phyloP scores from a whole-genome alignment of 495 filamentous ascomycete genomes.

The Penicillium cosmopolitanum region DNA sequence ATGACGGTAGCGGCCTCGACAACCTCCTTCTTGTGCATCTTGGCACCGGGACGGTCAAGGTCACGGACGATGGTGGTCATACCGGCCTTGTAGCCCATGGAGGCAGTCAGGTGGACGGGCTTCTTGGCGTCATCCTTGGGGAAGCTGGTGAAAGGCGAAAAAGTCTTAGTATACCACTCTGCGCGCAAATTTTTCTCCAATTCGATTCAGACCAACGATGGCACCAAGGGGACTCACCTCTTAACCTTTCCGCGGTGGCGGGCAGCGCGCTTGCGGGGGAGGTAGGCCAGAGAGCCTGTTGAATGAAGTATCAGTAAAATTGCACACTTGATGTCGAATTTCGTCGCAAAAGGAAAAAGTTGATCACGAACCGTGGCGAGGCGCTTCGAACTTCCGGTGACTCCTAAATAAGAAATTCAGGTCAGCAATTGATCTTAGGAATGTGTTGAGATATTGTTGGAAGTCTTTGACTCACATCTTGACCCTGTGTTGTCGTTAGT shows the following conservation, averaged over 20 bases:
- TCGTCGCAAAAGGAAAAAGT: constrained; percentile 31
- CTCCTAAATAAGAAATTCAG: constrained; percentile 48
- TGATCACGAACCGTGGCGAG: constrained; percentile 79
- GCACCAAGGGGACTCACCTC: constrained; percentile 63
- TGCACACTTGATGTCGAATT: constrained; percentile 34
- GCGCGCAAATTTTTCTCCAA: constrained; percentile 18
- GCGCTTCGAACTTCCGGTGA: constrained; percentile 88
- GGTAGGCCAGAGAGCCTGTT: constrained; percentile 82
- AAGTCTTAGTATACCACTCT: constrained; percentile 39
- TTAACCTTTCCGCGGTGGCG: constrained; percentile 98
- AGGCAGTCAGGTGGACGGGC: constrained; percentile 96
- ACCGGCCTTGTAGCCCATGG: constrained; percentile 99
- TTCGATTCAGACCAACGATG: constrained; percentile 1
- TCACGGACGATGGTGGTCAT: constrained; percentile 99
- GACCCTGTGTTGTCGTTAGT: constrained; percentile 60
- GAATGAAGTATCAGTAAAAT: constrained; percentile 39
- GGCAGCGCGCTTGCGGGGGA: constrained; percentile 95
- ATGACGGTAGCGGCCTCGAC: constrained; percentile 99
- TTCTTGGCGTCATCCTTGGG: constrained; percentile 99
- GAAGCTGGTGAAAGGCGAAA: constrained; percentile 66
- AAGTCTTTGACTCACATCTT: constrained; percentile 49
- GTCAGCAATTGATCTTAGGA: constrained; percentile 38
- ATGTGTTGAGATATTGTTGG: constrained; percentile 5
- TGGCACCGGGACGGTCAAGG: constrained; percentile 98
- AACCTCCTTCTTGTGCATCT: constrained; percentile 99